A percentile compares a stretch with the other conserved stretches of the same genome.
Evolutionary conservation across 306 rosid species (phyloP).

Genomic region (Ormosia semicastrata): DNA sequence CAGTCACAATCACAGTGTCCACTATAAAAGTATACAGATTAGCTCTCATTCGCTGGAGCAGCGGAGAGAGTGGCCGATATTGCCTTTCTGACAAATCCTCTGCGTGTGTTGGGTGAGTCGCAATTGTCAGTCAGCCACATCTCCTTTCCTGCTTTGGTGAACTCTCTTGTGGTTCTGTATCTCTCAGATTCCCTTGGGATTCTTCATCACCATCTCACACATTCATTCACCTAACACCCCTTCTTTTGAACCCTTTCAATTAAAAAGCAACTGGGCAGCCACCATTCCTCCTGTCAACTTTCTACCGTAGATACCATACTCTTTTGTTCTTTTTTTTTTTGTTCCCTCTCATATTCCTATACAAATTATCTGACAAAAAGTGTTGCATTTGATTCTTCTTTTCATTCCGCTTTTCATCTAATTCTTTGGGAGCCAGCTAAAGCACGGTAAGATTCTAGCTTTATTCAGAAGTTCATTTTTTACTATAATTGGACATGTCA

Average conservation of each 20-base stretch:
- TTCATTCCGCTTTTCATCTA: neutral
- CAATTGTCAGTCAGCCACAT: conserved; percentile 36
- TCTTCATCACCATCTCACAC: conserved; percentile 23
- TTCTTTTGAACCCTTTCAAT: neutral
- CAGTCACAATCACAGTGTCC: neutral
- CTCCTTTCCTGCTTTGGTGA: neutral
- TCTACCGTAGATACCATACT: neutral
- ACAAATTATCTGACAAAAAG: neutral
- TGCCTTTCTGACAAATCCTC: conserved; percentile 1
- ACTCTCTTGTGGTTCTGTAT: conserved; percentile 34
- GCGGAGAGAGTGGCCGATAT: neutral
- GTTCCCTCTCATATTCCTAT: neutral
- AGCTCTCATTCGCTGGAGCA: neutral
- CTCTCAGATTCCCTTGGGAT: conserved; percentile 27
- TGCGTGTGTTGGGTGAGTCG: neutral
- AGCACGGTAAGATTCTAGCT: conserved; percentile 27
- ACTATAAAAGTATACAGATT: neutral
- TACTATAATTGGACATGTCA: neutral
- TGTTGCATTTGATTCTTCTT: neutral
- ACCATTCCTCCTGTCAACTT: neutral
- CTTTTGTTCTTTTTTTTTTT: no score
- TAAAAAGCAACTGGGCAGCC: neutral
- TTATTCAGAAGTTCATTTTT: neutral
- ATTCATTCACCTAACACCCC: conserved; percentile 14
- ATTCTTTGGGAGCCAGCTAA: neutral